Conservation (phyloP, 495 filamentous ascomycete genomes). For the Hapsidospora chrysogenum region DNA sequence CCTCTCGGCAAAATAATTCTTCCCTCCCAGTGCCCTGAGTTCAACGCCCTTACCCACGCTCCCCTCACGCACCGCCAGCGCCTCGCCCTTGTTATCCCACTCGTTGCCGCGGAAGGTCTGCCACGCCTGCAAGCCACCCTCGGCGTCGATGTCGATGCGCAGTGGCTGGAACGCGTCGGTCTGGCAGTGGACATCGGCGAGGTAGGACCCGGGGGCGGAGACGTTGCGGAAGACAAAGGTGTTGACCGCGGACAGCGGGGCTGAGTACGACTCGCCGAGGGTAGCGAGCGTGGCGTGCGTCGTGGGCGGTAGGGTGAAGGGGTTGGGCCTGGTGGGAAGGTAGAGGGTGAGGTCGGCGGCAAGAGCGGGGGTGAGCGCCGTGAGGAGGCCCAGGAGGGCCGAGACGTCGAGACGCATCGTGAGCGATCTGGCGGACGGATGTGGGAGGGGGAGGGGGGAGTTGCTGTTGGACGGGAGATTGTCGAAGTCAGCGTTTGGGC, state of each 20-base stretch:
- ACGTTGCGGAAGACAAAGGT: slow-evolving; percentile 61
- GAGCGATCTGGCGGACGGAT: no score
- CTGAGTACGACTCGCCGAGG: slow-evolving; percentile 24
- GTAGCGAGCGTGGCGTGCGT: slow-evolving; percentile 60
- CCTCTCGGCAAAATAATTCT: slow-evolving; percentile 59
- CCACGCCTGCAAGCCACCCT: slow-evolving; percentile 46
- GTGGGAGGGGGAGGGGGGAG: not conserved
- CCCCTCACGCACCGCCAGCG: slow-evolving; percentile 21
- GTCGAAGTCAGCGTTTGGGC: no score
- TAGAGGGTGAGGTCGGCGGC: not conserved
- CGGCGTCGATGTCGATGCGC: slow-evolving; percentile 51
- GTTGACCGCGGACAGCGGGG: slow-evolving; percentile 46
- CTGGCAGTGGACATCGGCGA: slow-evolving; percentile 58
- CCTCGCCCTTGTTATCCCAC: slow-evolving; percentile 65
- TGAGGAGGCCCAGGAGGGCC: not conserved
- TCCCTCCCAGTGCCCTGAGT: slow-evolving; percentile 39
- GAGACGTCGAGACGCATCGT: not conserved
- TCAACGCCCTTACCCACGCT: slow-evolving; percentile 26
- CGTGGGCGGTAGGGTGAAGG: slow-evolving; percentile 39
- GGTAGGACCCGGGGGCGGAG: slow-evolving; percentile 49
- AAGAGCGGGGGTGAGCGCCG: not conserved
- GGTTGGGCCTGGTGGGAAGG: slow-evolving; percentile 22
- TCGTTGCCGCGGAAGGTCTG: slow-evolving; percentile 80
- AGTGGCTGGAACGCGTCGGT: slow-evolving; percentile 61
- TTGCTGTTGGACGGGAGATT: not conserved